Evolutionary conservation across 192 early-diverging fungal genomes (phyloP).

Genomic region (Spizellomyces punctatus): DNA sequence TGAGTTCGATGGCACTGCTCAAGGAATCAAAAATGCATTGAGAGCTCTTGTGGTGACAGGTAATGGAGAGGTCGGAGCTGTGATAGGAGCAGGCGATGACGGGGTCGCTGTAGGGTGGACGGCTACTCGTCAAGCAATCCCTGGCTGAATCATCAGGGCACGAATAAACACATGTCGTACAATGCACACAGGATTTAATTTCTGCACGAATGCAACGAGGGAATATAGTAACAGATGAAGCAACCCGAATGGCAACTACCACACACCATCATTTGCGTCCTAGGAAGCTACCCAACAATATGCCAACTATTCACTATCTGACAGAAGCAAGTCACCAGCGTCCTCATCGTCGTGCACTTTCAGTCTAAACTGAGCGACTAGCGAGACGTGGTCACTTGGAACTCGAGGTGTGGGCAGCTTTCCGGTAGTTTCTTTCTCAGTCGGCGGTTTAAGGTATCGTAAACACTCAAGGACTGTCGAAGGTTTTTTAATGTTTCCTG

Average conservation of each 20-base stretch:
- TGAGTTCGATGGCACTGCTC: slow-evolving; percentile 2
- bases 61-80: not conserved
- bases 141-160: no score
- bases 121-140: no score
- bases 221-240: no score
- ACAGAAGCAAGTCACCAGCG: no score
- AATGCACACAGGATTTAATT: no score
- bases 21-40: slow-evolving; percentile 21
- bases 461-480: slow-evolving; percentile 11
- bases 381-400: slow-evolving; percentile 28
- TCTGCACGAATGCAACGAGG: no score
- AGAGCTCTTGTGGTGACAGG: not conserved
- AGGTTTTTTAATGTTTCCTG: not conserved
- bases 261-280: not conserved
- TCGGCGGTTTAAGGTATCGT: slow-evolving; percentile 19
- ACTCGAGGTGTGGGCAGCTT: slow-evolving; percentile 16
- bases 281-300: no score
- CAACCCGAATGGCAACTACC: no score
- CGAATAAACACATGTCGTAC: no score
- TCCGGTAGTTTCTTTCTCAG: not conserved
- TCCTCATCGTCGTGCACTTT: no score
- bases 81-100: slow-evolving; percentile 30
- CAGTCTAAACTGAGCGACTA: slow-evolving; percentile 29
- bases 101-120: slow-evolving; percentile 21
- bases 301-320: no score